Evolutionary conservation across 1,284 basidiomycete species (phyloP), one percentile per base, ranked within the genome.

Genomic region (Cronartium quercuum): DNA sequence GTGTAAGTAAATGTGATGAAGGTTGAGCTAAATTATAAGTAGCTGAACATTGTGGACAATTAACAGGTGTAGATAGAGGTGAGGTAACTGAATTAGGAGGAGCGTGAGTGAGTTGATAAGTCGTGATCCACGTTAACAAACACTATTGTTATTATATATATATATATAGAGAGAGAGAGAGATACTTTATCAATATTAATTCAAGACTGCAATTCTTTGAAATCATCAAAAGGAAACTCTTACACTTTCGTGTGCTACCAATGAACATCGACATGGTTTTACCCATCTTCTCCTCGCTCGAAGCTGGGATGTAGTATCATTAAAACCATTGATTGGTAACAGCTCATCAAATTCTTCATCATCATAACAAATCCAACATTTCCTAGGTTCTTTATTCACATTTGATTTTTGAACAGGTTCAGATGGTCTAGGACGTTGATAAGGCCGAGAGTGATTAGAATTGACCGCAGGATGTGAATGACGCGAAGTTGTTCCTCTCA

Each of bases 321-420:
- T n/a, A 55, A 55, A 10, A n/a, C n/a, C 6, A 21, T 55, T 3
- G 51, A 55, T 55, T 13, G 13, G 51, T 61, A 24, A 18, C 29
- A 12, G 10, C 4, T 24, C 15, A 7, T 73, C 70, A 24, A 41
- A 35, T 10, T 57, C 63, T 6, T 73, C 70, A 38, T 73, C 70
- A 37, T 70, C 68, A 41, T 70, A 70, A 55, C 68, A 70, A 62
- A 70, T 70, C 68, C 68, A 70, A 44, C 68, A 70, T 55, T 63
- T 70, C 24, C 60, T 63, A 35, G 61, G 10, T 61, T 70, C 68
- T 21, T 55, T 29, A 7, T 21, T 29, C 29, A 2, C 10, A 44
- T 5, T 55, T 3, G 2, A 29, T 21, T 0, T 55, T 9, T 6
- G 13, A 13, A n/a, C 29, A 55, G 51, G 47, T 18, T 51, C 47